phyloP scores from a whole-genome alignment of 1,284 basidiomycete genomes.

The Paramarasmius palmivorus region DNA sequence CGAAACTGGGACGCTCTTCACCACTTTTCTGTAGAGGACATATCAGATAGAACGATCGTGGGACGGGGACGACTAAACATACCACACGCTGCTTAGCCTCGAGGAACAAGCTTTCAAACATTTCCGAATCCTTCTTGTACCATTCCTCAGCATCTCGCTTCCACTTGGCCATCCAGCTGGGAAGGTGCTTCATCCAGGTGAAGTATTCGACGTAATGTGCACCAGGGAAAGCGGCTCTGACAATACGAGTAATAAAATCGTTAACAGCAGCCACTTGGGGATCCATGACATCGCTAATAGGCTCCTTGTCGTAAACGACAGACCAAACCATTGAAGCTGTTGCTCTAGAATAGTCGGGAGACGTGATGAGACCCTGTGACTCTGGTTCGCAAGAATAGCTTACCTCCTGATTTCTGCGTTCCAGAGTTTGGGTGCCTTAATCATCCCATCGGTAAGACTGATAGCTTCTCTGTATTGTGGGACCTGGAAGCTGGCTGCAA shows the following conservation, averaged over 20 bases:
- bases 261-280: conserved; percentile 4
- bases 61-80: not conserved
- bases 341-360: not conserved
- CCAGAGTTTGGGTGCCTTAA: not conserved
- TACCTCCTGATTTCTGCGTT: not conserved
- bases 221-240: conserved; percentile 14
- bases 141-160: conserved; percentile 15
- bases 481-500: not conserved
- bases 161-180: conserved; percentile 18
- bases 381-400: not conserved
- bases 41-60: not conserved
- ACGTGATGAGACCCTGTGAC: not conserved
- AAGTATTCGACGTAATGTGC: conserved; percentile 17
- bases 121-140: conserved; percentile 11
- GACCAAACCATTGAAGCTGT: not conserved
- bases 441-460: not conserved
- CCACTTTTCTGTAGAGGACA: not conserved
- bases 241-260: not conserved
- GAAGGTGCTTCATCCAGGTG: conserved; percentile 16
- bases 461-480: not conserved
- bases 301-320: conserved; percentile 1
- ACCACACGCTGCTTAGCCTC: conserved; percentile 13
- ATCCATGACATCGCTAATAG: not conserved
- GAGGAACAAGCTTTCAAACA: conserved; percentile 15
- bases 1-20: conserved; percentile 4